Evolutionary conservation across 1,284 basidiomycete species (phyloP).

Genomic region (Caloboletus firmus): DNA sequence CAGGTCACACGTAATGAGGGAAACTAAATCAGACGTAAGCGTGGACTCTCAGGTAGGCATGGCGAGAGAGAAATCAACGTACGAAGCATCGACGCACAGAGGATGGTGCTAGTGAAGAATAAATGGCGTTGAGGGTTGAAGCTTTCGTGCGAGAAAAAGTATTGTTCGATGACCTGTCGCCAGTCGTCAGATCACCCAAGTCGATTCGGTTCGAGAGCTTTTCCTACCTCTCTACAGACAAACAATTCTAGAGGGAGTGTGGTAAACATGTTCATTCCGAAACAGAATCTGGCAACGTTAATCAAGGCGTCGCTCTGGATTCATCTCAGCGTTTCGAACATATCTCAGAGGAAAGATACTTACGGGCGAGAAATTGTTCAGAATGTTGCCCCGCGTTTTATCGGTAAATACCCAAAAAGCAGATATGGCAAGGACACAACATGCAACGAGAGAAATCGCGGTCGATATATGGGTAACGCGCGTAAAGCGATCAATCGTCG

Average conservation of each 20-base stretch:
- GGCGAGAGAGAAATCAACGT: conserved; percentile 32
- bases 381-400: conserved; percentile 90
- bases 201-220: not conserved
- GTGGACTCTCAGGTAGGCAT: not conserved
- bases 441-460: conserved; percentile 76
- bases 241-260: conserved; percentile 92
- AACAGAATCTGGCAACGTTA: conserved; percentile 93
- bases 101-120: conserved; percentile 86
- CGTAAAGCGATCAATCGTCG: conserved; percentile 93
- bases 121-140: conserved; percentile 85
- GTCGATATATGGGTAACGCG: conserved; percentile 93
- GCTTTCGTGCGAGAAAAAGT: conserved; percentile 83
- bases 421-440: conserved; percentile 83
- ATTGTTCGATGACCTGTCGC: conserved; percentile 83
- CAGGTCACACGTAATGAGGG: conserved; percentile 92
- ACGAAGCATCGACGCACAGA: conserved; percentile 84
- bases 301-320: conserved; percentile 76
- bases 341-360: conserved; percentile 15
- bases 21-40: conserved; percentile 51
- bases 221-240: conserved; percentile 83
- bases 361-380: conserved; percentile 87
- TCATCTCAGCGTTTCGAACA: conserved; percentile 13
- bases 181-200: conserved; percentile 5
- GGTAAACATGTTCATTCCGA: conserved; percentile 98
- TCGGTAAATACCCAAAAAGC: conserved; percentile 94